Evolutionary conservation across 2,329 filamentous ascomycete species (phyloP), one percentile per base, ranked within the genome.

Genomic region (Ophiostoma perfectum): DNA sequence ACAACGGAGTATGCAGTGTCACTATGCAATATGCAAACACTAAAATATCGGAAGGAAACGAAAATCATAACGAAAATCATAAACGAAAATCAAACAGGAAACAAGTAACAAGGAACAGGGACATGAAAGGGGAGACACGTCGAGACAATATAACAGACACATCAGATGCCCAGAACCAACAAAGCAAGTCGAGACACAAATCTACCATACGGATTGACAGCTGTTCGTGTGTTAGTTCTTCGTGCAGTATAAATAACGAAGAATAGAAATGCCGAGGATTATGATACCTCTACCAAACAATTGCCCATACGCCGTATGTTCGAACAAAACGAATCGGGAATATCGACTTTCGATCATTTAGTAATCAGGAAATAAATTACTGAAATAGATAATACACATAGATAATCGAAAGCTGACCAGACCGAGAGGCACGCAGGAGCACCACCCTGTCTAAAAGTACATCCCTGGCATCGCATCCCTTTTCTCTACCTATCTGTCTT

Each of bases 71-170:
- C 12, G 49, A n/a, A 55, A 27, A 55, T 55, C 49, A 45, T 36
- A 62, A 39, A 62, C 55, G 55, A 62, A 62, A 62, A 39, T 38
- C 55, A 62, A 39, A 62, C 55, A 39, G 36, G 55, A 60, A 39
- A 60, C 55, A 62, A 62, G 12, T 38, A 55, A 27, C 49, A 52
- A 27, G 27, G 27, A 27, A 27, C 27, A 27, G 27, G 27, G 27
- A 27, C 27, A 27, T 27, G 27, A 27, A 27, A 27, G 27, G 27
- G 27, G 27, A 27, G 27, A 27, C 27, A 27, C 27, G 27, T 27
- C 27, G 27, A 27, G 27, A 27, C 27, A 27, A 27, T 7, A 55
- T 9, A 27, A 7, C 49, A 27, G 49, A 27, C 27, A 55, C 49
- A 55, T n/a, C 49, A 55, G 8, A 27, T 27, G 49, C 7, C 18